Base-by-base conservation (phyloP, 2,329 filamentous ascomycete species). In the Cyphellophora europaea region DNA sequence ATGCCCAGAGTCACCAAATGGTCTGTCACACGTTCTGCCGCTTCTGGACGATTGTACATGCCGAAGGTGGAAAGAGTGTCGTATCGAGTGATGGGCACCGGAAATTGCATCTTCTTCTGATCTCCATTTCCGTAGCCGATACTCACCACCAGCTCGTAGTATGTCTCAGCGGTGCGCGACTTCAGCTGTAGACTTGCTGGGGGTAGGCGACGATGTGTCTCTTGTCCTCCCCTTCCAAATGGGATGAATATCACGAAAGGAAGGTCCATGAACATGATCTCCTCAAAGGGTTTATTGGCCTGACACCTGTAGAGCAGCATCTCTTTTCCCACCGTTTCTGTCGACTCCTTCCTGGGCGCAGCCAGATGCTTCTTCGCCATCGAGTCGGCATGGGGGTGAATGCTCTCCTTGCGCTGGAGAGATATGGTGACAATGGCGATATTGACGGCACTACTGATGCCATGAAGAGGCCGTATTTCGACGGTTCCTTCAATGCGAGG, bases 161-260 rank as follows among this genome's bases (percentile, higher is more conserved):
- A 94, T 30, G 91, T 98, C 66, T 98, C 91, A 41, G 87, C 88
- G n/a, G 85, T 94, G 52, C 91, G 77, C 62, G 83, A 91, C 15
- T 87, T 81, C 37, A 98, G 71, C 58, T 93, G 85, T 51, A 98
- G 62, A 47, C 86, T 94, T 19, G 91, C 88, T 3, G 91, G 89
- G 2, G 91, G 91, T 52, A 96, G 88, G 49, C 88, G 76, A 48
- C 87, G 71, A 48, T 88, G 91, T 16, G 82, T 79, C 61, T 96
- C 91, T 57, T 93, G 84, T 37, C 88, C 87, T 32, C 86, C 85
- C 49, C 87, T 77, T 25, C 89, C 89, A 54, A 88, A 96, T 2
- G 91, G 91, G 55, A 98, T 95, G 61, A 96, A 96, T 39, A 98
- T 75, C 27, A 96, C 84, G 56, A 98, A 98, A 1, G 91, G 91